Evolutionary conservation across 2,329 filamentous ascomycete species (phyloP), one percentile per base, ranked within the genome.

Genomic region (Fusarium tupiense): DNA sequence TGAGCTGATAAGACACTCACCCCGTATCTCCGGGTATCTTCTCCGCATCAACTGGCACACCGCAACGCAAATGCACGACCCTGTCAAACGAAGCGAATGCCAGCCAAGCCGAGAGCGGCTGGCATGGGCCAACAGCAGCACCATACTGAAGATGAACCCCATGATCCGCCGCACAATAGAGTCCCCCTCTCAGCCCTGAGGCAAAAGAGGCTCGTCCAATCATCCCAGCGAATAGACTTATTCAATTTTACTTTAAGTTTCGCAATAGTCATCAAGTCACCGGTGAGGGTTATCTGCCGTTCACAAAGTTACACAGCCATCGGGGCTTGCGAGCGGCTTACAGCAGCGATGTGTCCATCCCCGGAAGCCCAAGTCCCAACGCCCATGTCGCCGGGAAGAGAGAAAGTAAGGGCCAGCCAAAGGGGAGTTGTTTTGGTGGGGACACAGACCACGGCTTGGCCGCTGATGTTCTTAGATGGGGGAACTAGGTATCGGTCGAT

Each of bases 1-100:
- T 77, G 74, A 67, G 64, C 61, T 71, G 74, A 78, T 65, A 57
- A 61, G 49, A 73, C 63, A 69, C 43, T 52, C 26, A 46, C 33
- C 44, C 47, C 26, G 60, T 52, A 59, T 69, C 50, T 52, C 56
- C 56, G 47, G 52, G 26, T 65, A 53, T 64, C 47, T 61, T 68
- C 62, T 72, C 71, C 68, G 44, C 71, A 66, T 61, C 31, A 41
- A 41, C 58, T 49, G 43, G 31, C 49, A 62, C 63, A 65, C 62
- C 65, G 67, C 73, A 75, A 72, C 57, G 58, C 62, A 68, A 63
- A 64, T 44, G 49, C 64, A 65, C 59, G 59, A 65, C 69, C 52
- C 50, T 50, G 41, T 38, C 40, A 61, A 58, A 29, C 52, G 49
- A 72, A 69, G 69, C 41, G 35, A 69, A 50, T 38, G 24, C 29